A percentile compares a stretch with the other conserved stretches of the same genome.
These are phyloP conservation scores for Gomphus sp. DNA, from an alignment of 1,284 basidiomycete genomes.

Conservation along the genomic window DNA sequence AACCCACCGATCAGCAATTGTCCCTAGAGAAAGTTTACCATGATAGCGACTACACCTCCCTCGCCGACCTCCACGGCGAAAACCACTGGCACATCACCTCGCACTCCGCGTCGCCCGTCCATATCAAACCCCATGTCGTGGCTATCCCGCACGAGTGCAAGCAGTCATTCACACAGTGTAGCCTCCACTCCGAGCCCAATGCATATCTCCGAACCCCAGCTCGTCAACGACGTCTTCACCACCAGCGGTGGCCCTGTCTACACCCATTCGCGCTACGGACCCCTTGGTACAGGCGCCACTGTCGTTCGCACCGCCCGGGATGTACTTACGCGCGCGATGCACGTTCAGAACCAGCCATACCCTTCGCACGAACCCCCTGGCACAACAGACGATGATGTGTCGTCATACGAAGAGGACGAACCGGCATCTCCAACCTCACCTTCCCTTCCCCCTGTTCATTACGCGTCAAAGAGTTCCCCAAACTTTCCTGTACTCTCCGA, in stretches of 20 bases:
- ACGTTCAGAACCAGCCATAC: conserved; percentile 20
- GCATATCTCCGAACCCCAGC: conserved; percentile 54
- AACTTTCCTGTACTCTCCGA: conserved; percentile 8
- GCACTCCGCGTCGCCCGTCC: conserved; percentile 22
- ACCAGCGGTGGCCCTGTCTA: conserved; percentile 32
- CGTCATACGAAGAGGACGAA: conserved; percentile 19
- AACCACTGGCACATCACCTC: conserved; percentile 7
- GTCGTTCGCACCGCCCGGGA: conserved; percentile 71
- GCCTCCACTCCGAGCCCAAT: conserved; percentile 23
- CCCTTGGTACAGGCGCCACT: conserved; percentile 56
- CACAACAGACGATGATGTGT: conserved; percentile 16
- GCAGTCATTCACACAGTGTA: conserved; percentile 15
- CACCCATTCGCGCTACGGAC: conserved; percentile 31
- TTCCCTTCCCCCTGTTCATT: conserved; percentile 37
- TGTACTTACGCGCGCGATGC: conserved; percentile 31
- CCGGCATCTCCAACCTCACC: conserved; percentile 34
- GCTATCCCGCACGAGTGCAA: conserved; percentile 18
- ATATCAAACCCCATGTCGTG: conserved; percentile 25
- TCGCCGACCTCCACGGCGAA: neutral
- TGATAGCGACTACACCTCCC: neutral
- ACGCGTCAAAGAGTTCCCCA: conserved; percentile 13
- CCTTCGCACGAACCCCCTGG: neutral
- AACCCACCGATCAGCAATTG: neutral
- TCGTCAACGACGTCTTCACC: conserved; percentile 23
- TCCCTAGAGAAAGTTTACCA: neutral